These are phyloP conservation scores for Colletotrichum theobromicola DNA, from an alignment of 2,329 filamentous ascomycete species.

Conservation along the genomic window DNA sequence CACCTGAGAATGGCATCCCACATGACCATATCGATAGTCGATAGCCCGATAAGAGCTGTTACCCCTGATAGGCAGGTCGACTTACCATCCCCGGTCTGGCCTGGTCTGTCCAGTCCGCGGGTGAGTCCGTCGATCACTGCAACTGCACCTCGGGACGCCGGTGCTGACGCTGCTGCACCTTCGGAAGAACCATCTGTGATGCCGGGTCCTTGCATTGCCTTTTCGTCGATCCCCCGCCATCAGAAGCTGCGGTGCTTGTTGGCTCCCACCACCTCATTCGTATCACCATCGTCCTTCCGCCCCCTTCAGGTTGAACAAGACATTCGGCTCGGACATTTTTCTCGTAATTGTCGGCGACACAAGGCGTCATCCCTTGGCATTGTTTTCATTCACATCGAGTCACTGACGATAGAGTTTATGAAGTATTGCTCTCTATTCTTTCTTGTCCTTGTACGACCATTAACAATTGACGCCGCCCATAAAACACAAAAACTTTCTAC, in stretches of 20 bases:
- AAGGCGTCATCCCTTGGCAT: background rate
- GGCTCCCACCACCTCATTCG: background rate
- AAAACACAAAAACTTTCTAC: background rate
- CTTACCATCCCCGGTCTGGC: background rate
- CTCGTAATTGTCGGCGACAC: background rate
- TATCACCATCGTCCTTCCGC: constrained; percentile 7
- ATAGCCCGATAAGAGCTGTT: background rate
- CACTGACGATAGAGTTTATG: background rate
- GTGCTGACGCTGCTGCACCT: background rate
- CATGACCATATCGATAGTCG: background rate
- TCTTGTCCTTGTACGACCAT: constrained; percentile 5
- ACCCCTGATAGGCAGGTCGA: background rate
- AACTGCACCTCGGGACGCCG: background rate
- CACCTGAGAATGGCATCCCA: background rate
- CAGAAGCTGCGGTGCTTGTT: constrained; percentile 1
- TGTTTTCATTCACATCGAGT: background rate
- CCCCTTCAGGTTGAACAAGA: background rate
- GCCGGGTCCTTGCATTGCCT: constrained; percentile 22
- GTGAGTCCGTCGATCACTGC: background rate
- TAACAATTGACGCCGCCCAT: constrained; percentile 13
- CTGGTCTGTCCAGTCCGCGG: no score
- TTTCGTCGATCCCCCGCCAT: constrained; percentile 14
- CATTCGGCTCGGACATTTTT: background rate
- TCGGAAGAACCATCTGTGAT: background rate
- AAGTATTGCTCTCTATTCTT: constrained; percentile 18